phyloP scores from a whole-genome alignment of 345 rosid species.

The Raphanus raphanistrum region DNA sequence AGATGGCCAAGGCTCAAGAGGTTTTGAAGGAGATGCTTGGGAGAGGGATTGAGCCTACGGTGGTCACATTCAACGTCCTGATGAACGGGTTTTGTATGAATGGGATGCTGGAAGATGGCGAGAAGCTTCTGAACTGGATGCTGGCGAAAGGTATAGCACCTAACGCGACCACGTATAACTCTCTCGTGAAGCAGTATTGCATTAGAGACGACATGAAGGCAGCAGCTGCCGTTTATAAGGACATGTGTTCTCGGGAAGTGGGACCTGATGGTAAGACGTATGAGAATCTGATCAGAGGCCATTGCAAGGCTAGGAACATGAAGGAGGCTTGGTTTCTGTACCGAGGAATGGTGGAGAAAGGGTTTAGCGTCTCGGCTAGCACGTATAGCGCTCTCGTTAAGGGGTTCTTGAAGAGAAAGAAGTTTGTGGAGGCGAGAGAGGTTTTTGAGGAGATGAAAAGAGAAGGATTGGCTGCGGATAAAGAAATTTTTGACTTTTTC shows the following conservation, averaged over 20 bases:
- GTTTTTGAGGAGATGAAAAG: constrained; percentile 74
- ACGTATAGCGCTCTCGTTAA: constrained; percentile 71
- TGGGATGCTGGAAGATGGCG: constrained; percentile 84
- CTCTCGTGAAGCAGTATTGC: constrained; percentile 77
- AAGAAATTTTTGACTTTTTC: constrained; percentile 57
- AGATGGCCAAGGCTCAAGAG: constrained; percentile 67
- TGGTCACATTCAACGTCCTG: constrained; percentile 82
- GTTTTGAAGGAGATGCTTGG: constrained; percentile 72
- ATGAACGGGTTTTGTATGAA: constrained; percentile 84
- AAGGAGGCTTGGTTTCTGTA: constrained; percentile 90
- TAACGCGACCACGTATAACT: constrained; percentile 75
- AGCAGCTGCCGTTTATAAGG: constrained; percentile 51
- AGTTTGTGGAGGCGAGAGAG: constrained; percentile 64
- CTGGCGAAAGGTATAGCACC: constrained; percentile 71
- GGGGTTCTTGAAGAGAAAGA: constrained; percentile 78
- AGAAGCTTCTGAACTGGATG: constrained; percentile 84
- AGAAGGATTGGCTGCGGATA: constrained; percentile 58
- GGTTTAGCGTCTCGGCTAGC: constrained; percentile 52
- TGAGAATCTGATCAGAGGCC: constrained; percentile 79
- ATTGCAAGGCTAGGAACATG: constrained; percentile 98
- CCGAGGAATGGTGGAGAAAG: constrained; percentile 65
- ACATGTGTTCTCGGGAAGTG: constrained; percentile 63
- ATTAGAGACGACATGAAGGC: constrained; percentile 55
- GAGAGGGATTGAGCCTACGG: constrained; percentile 67
- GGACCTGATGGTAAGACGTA: constrained; percentile 74